Evolutionary conservation across 2,329 filamentous ascomycete species (phyloP).

Genomic region (Esteya vermicola): DNA sequence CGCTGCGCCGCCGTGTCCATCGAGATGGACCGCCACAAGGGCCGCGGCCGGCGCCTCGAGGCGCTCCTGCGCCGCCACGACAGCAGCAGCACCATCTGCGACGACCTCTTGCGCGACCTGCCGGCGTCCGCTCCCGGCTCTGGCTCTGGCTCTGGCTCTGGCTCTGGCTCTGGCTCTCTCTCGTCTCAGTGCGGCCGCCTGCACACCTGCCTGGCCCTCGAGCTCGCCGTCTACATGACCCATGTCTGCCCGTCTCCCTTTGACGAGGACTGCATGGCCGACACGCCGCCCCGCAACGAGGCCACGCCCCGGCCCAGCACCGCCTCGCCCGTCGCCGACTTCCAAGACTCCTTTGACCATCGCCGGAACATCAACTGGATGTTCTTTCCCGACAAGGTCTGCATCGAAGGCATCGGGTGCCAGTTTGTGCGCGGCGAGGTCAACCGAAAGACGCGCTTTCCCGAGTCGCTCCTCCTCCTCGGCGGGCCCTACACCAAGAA

Average conservation of each 20-base stretch:
- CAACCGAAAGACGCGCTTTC: conserved; percentile 13
- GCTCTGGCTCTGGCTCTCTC: no score
- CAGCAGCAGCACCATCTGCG: background rate
- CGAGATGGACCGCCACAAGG: no score
- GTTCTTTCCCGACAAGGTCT: no score
- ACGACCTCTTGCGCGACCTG: background rate
- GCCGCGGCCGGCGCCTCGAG: background rate
- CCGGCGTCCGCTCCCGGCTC: background rate
- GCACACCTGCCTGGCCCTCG: background rate
- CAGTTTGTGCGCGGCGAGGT: conserved; percentile 13
- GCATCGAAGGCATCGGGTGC: no score
- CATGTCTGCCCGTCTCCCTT: background rate
- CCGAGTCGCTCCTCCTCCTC: conserved; percentile 13
- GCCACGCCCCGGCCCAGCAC: no score
- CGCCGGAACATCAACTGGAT: no score
- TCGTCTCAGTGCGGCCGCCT: background rate
- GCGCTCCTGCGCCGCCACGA: background rate
- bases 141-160: background rate
- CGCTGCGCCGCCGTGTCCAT: no score
- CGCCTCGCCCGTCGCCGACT: background rate
- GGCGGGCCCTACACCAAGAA: conserved; percentile 11
- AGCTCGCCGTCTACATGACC: background rate
- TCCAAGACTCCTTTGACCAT: no score
- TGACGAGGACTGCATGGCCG: no score
- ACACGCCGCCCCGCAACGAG: no score